Conservation (phyloP, 768 basidiomycete species). For the Hemileccinum impolitum region DNA sequence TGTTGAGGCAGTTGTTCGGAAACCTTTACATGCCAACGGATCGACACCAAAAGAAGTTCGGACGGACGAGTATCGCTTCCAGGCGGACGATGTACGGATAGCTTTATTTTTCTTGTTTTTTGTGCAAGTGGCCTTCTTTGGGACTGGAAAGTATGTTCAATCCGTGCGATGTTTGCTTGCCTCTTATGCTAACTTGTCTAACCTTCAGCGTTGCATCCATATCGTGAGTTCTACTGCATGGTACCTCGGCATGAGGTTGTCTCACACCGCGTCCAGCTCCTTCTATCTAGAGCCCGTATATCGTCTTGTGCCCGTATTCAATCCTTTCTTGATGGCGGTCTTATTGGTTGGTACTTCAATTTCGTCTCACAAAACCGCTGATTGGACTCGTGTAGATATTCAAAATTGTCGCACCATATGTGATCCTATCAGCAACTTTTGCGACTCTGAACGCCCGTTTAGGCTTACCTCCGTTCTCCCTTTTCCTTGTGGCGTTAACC, state of each 20-base stretch:
- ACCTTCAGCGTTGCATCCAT: slow-evolving; percentile 70
- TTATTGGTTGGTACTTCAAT: slow-evolving; percentile 48
- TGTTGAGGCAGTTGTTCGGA: slow-evolving; percentile 45
- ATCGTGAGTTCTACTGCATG: slow-evolving; percentile 46
- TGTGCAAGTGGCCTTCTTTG: slow-evolving; percentile 84
- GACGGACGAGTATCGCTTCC: slow-evolving; percentile 39
- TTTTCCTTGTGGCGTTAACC: slow-evolving; percentile 73
- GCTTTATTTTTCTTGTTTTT: slow-evolving; percentile 84
- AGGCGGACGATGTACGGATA: slow-evolving; percentile 62
- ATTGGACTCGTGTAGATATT: slow-evolving; percentile 48
- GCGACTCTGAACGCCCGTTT: slow-evolving; percentile 66
- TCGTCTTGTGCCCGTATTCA: slow-evolving; percentile 81
- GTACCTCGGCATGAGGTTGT: background rate
- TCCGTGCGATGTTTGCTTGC: background rate
- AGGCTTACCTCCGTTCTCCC: slow-evolving; percentile 71
- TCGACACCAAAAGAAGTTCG: background rate
- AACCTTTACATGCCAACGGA: background rate
- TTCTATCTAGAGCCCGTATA: slow-evolving; percentile 90
- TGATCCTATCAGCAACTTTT: slow-evolving; percentile 68
- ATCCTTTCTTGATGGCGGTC: slow-evolving; percentile 77
- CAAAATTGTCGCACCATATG: slow-evolving; percentile 80
- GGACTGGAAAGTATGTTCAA: slow-evolving; percentile 69
- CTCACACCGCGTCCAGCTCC: slow-evolving; percentile 40
- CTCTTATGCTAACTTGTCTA: background rate
- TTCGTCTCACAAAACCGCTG: slow-evolving; percentile 2